phyloP scores from a whole-genome alignment of 2,329 filamentous ascomycete species.

The Claviceps pazoutovae region DNA sequence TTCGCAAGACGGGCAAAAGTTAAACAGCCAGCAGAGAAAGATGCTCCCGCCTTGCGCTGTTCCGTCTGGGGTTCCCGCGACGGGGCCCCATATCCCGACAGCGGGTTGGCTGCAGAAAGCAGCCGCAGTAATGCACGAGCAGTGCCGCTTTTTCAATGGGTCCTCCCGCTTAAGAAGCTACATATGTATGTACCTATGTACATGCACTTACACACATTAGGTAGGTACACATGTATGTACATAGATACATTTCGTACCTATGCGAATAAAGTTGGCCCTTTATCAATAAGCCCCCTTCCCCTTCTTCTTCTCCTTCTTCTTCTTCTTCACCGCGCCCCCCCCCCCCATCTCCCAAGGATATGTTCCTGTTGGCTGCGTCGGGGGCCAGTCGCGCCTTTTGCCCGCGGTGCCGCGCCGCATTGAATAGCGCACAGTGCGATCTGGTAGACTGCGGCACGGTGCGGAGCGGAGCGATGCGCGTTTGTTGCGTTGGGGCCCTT shows the following conservation, averaged over 20 bases:
- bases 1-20: too few species aligned
- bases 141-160: slow-evolving; percentile 12
- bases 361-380: background rate
- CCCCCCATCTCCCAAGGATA: background rate
- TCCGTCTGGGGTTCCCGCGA: slow-evolving; percentile 16
- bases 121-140: slow-evolving; percentile 24
- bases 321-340: background rate
- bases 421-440: too few species aligned
- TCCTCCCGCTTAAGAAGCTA: slow-evolving; percentile 4
- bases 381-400: background rate
- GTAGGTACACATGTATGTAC: too few species aligned
- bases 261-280: background rate
- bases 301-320: background rate
- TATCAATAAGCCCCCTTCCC: background rate
- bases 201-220: background rate
- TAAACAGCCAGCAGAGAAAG: too few species aligned
- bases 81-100: slow-evolving; percentile 20
- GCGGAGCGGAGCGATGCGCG: background rate
- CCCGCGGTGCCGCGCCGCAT: background rate
- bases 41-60: background rate
- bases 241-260: background rate
- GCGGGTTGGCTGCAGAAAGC: slow-evolving; percentile 21
- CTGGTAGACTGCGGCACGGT: background rate
- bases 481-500: background rate
- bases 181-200: too few species aligned